Evolutionary conservation across 768 basidiomycete species (phyloP), one percentile per base, ranked within the genome.

Genomic region (Rhodotorula graminis): DNA sequence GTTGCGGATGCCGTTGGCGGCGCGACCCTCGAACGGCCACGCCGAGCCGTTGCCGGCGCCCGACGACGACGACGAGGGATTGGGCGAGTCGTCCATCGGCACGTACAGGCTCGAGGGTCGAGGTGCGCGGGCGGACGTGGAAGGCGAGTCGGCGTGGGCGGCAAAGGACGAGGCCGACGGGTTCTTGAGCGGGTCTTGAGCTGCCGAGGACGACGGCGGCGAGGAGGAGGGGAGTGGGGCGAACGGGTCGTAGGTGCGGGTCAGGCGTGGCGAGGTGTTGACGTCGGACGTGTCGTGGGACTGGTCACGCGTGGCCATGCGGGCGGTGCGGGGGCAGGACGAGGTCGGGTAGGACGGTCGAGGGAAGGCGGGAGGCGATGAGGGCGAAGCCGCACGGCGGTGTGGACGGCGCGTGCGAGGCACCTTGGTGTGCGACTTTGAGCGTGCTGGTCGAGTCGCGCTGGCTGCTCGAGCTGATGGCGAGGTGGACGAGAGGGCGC

Each of bases 31-130:
- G 61, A 75, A 75, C 5, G 70, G 70, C 74, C 74, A 75, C 1
- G 70, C 68, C 29, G 73, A 59, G 2, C 66, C 58, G 59, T 57
- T 65, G 8, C 69, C 69, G 33, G 33, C 12, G 37, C 10, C 6
- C 40, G 58, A 25, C 40, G 18, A 40, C 25, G 33, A 37, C 40
- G 18, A 40, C 3, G 33, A 21, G 19, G 33, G 33, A 18, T 37
- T 37, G 19, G 21, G 14, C 58, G 37, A 27, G 18, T 70, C 69
- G 31, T 70, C 65, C 69, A 74, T 67, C 6, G 73, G 69, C 31
- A 74, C 70, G 69, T 74, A 74, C 16, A 74, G 66, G 33, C 63
- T 65, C 14, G 73, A 33, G 2, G 73, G 73, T 15, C 69, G 65
- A 3, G 63, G 56, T 1, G 62, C 66, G 21, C 73, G 69, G 1